Conservation (phyloP, 352 stramenopile species). For the Globisporangium ultimum region DNA sequence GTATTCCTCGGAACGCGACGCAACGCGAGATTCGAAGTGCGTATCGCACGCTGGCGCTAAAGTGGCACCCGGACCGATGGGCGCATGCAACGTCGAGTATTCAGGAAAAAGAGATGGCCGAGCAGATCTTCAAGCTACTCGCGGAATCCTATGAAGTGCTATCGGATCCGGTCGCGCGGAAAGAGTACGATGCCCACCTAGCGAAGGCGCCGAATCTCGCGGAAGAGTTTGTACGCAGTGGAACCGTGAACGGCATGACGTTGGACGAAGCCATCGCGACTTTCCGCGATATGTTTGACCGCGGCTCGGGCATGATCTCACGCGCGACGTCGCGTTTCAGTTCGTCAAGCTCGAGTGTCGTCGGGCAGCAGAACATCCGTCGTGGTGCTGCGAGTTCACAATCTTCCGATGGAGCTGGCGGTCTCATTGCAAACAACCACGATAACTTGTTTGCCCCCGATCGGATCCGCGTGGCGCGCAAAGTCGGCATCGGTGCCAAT, state of each 20-base stretch:
- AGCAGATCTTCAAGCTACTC: conserved; percentile 81
- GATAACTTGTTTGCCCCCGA: conserved; percentile 78
- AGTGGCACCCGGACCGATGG: conserved; percentile 86
- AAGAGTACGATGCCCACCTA: conserved; percentile 65
- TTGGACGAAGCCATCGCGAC: conserved; percentile 81
- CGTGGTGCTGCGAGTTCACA: conserved; percentile 22
- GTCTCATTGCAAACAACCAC: conserved; percentile 73
- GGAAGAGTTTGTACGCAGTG: conserved; percentile 75
- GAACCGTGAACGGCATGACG: conserved; percentile 80
- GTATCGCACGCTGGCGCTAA: conserved; percentile 76
- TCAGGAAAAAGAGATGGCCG: conserved; percentile 61
- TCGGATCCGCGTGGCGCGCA: conserved; percentile 64
- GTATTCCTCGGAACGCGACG: conserved; percentile 61
- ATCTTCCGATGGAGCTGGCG: conserved; percentile 21
- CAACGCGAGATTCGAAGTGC: conserved; percentile 62
- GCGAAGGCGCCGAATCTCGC: conserved; percentile 41
- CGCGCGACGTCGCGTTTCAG: conserved; percentile 65
- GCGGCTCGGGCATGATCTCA: conserved; percentile 45
- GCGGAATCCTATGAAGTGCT: conserved; percentile 84
- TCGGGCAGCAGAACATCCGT: conserved; percentile 43
- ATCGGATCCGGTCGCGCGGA: conserved; percentile 53
- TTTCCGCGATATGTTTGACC: conserved; percentile 76
- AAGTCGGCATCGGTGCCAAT: conserved; percentile 52
- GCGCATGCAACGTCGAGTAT: conserved; percentile 35
- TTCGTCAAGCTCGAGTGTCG: conserved; percentile 64